Evolutionary conservation across 257 asterid species (phyloP).

Genomic region (Solanum virginianum): DNA sequence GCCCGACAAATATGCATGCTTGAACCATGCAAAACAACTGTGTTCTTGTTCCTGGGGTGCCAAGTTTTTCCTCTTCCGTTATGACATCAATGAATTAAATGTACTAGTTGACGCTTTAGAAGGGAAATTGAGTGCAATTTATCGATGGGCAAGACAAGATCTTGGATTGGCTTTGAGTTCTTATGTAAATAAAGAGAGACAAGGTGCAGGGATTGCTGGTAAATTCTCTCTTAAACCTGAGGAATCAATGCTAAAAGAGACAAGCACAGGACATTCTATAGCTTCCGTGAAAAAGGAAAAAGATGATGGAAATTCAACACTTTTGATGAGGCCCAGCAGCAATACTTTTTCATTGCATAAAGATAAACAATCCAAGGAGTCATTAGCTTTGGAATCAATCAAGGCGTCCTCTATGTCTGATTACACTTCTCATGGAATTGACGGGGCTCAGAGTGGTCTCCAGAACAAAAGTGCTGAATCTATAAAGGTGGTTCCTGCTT

Average conservation of each 20-base stretch:
- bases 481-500: conserved; percentile 13
- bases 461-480: conserved; percentile 22
- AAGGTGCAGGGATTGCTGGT: conserved; percentile 23
- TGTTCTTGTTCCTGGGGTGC: conserved; percentile 96
- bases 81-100: conserved; percentile 64
- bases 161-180: conserved; percentile 90
- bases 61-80: conserved; percentile 87
- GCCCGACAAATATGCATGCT: conserved; percentile 89
- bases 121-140: conserved; percentile 90
- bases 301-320: conserved; percentile 20
- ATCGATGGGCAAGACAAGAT: conserved; percentile 96
- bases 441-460: conserved; percentile 12
- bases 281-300: conserved; percentile 29
- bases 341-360: conserved; percentile 18
- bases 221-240: conserved; percentile 27
- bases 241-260: conserved; percentile 27
- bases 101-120: conserved; percentile 92
- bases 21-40: conserved; percentile 87
- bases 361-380: conserved; percentile 35
- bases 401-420: conserved; percentile 14
- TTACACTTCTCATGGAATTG: conserved; percentile 18
- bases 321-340: conserved; percentile 11
- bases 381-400: conserved; percentile 34
- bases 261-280: conserved; percentile 8
- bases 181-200: conserved; percentile 54